phyloP scores from a whole-genome alignment of 1,139 yeast genomes.

The Nakaseomyces glabratus region DNA sequence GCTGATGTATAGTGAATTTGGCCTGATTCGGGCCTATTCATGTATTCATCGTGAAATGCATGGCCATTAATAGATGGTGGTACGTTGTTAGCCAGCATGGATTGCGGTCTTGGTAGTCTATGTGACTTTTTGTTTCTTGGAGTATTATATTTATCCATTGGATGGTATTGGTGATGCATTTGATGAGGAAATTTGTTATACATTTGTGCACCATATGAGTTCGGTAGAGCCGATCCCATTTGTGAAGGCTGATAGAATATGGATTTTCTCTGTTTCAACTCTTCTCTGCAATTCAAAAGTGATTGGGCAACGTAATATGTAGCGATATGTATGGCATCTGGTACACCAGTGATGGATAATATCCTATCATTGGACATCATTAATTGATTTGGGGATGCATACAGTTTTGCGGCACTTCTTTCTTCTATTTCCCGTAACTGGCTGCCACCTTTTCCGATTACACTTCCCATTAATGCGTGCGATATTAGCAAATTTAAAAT shows the following conservation, averaged over 20 bases:
- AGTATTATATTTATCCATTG: constrained; percentile 18
- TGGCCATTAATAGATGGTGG: too few relatives aligned
- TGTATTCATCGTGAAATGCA: too few relatives aligned
- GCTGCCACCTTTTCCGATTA: constrained; percentile 73
- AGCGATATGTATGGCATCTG: constrained; percentile 83
- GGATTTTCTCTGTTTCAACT: constrained; percentile 42
- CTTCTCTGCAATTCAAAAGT: constrained; percentile 49
- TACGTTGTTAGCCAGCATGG: too few relatives aligned
- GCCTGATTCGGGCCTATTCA: too few relatives aligned
- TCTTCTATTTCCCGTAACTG: constrained; percentile 78
- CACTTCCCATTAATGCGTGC: constrained; percentile 70
- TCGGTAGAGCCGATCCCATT: constrained; percentile 24
- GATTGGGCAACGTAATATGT: constrained; percentile 65
- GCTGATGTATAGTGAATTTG: constrained; percentile 20
- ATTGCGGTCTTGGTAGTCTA: constrained; percentile 4
- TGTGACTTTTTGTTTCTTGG: constrained; percentile 11
- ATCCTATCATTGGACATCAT: constrained; percentile 78
- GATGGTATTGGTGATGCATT: constrained; percentile 24
- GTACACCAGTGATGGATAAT: constrained; percentile 66
- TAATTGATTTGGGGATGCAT: constrained; percentile 67
- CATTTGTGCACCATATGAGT: constrained; percentile 11
- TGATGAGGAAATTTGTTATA: constrained; percentile 12
- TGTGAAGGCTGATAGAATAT: constrained; percentile 58
- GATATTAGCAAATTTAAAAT: constrained; percentile 62
- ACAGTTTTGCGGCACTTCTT: constrained; percentile 67